Evolutionary conservation across 768 basidiomycete genomes (phyloP).

Genomic region (Kwoniella newhampshirensis): DNA sequence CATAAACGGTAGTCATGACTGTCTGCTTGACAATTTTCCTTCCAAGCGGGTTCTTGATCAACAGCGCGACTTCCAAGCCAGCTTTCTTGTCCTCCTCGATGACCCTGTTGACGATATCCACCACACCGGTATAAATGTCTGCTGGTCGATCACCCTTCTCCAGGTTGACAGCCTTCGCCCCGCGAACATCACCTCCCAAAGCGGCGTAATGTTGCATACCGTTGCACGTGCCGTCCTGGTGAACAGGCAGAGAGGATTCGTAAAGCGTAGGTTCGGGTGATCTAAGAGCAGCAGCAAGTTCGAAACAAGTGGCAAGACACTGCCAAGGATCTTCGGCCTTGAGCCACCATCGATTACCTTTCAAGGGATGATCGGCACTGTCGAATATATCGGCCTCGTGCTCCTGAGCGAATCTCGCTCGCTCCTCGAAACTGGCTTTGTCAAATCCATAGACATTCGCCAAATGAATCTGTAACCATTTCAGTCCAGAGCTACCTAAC

Average conservation of each 20-base stretch:
- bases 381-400: slow-evolving; percentile 77
- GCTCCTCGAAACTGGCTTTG: slow-evolving; percentile 90
- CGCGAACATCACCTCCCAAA: slow-evolving; percentile 83
- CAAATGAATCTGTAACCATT: slow-evolving; percentile 94
- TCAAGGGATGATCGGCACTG: slow-evolving; percentile 74
- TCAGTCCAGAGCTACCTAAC: slow-evolving; percentile 77
- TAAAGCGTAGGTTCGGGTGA: slow-evolving; percentile 64
- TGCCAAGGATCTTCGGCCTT: slow-evolving; percentile 97
- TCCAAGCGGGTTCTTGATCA: slow-evolving; percentile 74
- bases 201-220: slow-evolving; percentile 98
- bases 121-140: slow-evolving; percentile 92
- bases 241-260: slow-evolving; percentile 76
- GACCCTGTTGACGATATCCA: slow-evolving; percentile 73
- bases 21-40: slow-evolving; percentile 98
- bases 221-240: slow-evolving; percentile 98
- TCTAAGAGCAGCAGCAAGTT: slow-evolving; percentile 75
- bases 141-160: slow-evolving; percentile 78
- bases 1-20: slow-evolving; percentile 99
- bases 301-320: slow-evolving; percentile 87
- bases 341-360: slow-evolving; percentile 80
- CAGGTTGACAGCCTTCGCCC: slow-evolving; percentile 90
- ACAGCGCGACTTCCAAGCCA: slow-evolving; percentile 58
- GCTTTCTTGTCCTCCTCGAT: slow-evolving; percentile 55
- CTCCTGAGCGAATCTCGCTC: slow-evolving; percentile 73
- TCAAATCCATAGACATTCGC: slow-evolving; percentile 92